Base-by-base conservation (phyloP, 176 grass and related monocot species). In the Cocos nucifera region DNA sequence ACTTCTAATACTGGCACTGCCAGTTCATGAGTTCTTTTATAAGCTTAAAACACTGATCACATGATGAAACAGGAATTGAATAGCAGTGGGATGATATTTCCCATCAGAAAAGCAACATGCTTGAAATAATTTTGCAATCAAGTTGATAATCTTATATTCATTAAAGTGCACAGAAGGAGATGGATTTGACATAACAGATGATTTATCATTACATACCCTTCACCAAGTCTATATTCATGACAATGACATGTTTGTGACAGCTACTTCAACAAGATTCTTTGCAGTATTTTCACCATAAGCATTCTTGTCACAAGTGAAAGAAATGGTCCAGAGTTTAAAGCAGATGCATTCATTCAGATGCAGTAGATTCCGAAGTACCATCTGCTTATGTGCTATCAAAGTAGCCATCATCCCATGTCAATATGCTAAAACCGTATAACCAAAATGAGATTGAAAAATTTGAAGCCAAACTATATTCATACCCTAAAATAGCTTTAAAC, bases 361-460 rank as follows among this genome's bases (percentile, higher is more conserved):
- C 4, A 19, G 27, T 3, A 64, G 64, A 48, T 19, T 67, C 63
- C 16, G 21, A 19, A 35, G 64, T 44, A 55, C 66, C 21, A 21
- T 21, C 21, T 69, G 18, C 44, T 23, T 20, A 22, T 10, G 51
- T 18, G 44, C 69, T 75, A 48, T 82, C 49, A n/a, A 93, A 58
- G 21, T 84, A 87, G 50, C 58, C 66, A 70, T 84, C 74, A 0
- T 77, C 77, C 77, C 89, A 93, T 62, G 69, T 80, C 70, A 93
- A 79, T 54, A 81, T 59, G 51, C 89, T 93, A 70, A n/a, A 51
- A 24, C 72, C 14, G 23, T 23, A 67, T 52, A 89, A 29, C 49
- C 57, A 32, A 32, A 32, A 64, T 58, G 54, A 54, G 4, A 12
- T n/a, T 10, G 51, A 32, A 59, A 16, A 73, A 25, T 20, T 24